Percentiles rank a stretch among this genome's conserved stretches.
Conservation (phyloP, 108 stramenopile species). For the Cyclotella kingstonii region DNA sequence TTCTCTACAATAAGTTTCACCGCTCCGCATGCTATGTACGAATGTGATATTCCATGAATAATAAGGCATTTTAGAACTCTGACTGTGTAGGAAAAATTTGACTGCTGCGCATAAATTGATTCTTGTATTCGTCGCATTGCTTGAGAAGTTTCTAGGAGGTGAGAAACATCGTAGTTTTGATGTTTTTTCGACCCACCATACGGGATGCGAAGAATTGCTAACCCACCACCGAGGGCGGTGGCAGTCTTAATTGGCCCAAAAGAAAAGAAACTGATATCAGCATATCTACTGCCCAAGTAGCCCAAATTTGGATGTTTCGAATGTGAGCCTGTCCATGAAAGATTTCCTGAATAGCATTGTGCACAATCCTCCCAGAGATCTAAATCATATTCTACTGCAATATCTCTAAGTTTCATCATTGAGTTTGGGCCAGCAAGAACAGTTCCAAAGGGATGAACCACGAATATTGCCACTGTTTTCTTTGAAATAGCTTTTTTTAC, state of each 20-base stretch:
- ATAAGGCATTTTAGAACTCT: slow-evolving; percentile 45
- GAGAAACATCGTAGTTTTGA: neutral
- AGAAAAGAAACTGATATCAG: slow-evolving; percentile 71
- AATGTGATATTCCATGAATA: slow-evolving; percentile 52
- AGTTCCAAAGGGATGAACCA: slow-evolving; percentile 83
- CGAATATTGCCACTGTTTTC: slow-evolving; percentile 74
- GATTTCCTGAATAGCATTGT: slow-evolving; percentile 70
- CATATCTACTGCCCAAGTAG: slow-evolving; percentile 36
- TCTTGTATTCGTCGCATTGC: slow-evolving; percentile 66
- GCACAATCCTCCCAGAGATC: slow-evolving; percentile 86
- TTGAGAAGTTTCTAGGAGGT: neutral
- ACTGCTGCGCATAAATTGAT: slow-evolving; percentile 46
- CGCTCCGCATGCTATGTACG: slow-evolving; percentile 43
- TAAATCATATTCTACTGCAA: slow-evolving; percentile 45
- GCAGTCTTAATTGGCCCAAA: slow-evolving; percentile 87
- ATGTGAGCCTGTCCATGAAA: neutral
- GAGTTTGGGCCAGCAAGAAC: slow-evolving; percentile 21
- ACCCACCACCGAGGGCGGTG: slow-evolving; percentile 82
- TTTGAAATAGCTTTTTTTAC: slow-evolving; percentile 52
- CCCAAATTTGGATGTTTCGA: neutral
- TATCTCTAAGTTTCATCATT: slow-evolving; percentile 40
- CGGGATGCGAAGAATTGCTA: slow-evolving; percentile 30
- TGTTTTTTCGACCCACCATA: neutral
- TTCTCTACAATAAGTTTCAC: slow-evolving; percentile 22
- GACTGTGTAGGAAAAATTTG: slow-evolving; percentile 41